Conservation (phyloP, 306 rosid genomes). For the Crataegus laevigata region DNA sequence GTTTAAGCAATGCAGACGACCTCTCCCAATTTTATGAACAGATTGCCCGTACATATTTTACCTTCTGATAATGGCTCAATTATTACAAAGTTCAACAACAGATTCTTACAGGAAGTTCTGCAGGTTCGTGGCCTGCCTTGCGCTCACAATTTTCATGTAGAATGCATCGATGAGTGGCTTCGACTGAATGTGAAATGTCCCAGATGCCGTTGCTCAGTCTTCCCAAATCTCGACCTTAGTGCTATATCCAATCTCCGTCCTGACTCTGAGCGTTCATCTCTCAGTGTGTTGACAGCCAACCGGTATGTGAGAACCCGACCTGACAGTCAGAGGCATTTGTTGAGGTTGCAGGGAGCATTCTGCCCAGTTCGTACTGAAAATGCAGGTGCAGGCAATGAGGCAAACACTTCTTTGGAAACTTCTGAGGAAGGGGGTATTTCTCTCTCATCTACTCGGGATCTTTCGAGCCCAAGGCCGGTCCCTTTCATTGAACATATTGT, state of each 20-base stretch:
- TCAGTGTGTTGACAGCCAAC: conserved; percentile 53
- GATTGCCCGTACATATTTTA: not conserved
- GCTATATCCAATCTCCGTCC: conserved; percentile 86
- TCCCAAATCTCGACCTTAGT: conserved; percentile 98
- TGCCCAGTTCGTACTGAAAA: conserved; percentile 61
- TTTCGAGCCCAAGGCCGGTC: conserved; percentile 25
- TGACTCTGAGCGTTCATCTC: conserved; percentile 72
- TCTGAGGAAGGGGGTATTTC: conserved; percentile 49
- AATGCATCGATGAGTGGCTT: conserved; percentile 98
- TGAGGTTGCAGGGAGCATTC: conserved; percentile 79
- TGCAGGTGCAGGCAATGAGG: conserved; percentile 31
- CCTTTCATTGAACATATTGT: conserved; percentile 25
- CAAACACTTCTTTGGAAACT: conserved; percentile 40
- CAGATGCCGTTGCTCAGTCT: conserved; percentile 96
- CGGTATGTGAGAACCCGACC: conserved; percentile 72
- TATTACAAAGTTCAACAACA: not conserved
- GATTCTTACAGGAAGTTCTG: conserved; percentile 23
- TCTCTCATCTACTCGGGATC: conserved; percentile 15
- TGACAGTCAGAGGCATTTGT: conserved; percentile 70
- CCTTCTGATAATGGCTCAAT: not conserved
- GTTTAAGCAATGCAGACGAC: not conserved
- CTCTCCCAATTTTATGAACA: not conserved
- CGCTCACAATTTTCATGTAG: conserved; percentile 96
- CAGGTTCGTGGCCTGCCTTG: conserved; percentile 99
- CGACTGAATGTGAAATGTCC: conserved; percentile 98